Conservation (phyloP, 768 basidiomycete genomes). For the Trametes cubensis region DNA sequence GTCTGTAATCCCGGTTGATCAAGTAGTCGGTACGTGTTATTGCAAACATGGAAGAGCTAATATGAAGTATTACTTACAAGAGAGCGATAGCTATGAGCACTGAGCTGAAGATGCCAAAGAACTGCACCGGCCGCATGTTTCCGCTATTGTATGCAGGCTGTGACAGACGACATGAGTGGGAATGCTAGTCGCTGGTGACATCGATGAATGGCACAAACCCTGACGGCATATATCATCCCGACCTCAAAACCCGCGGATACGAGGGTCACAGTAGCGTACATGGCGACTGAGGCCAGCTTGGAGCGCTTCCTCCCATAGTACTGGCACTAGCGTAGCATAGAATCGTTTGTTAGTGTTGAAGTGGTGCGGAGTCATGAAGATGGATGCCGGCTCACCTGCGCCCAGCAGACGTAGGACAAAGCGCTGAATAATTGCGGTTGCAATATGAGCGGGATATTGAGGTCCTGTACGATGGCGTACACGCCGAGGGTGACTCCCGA, state of each 20-base stretch:
- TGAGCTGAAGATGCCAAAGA: constrained; percentile 65
- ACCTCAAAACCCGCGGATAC: constrained; percentile 60
- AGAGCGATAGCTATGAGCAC: constrained; percentile 57
- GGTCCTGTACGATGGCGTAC: constrained; percentile 63
- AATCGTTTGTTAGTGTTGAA: background rate
- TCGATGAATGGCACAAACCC: constrained; percentile 38
- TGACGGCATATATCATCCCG: constrained; percentile 57
- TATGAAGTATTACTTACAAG: constrained; percentile 35
- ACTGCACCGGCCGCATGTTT: constrained; percentile 41
- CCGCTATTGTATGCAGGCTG: constrained; percentile 43
- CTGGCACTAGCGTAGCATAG: constrained; percentile 52
- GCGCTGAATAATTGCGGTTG: constrained; percentile 67
- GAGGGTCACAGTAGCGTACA: constrained; percentile 43
- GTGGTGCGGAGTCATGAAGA: background rate
- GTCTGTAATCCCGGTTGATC: constrained; percentile 37
- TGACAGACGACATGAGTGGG: background rate
- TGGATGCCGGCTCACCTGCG: constrained; percentile 47
- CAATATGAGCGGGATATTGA: constrained; percentile 73
- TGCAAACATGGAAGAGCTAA: too few relatives aligned
- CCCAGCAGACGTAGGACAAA: constrained; percentile 62
- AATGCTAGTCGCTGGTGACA: background rate
- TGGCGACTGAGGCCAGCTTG: constrained; percentile 33
- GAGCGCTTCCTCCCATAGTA: constrained; percentile 57
- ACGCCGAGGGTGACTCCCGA: constrained; percentile 61
- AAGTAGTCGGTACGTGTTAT: too few relatives aligned